These are phyloP conservation scores for Lactarius vividus DNA, from an alignment of 768 basidiomycete genomes.

Conservation along the genomic window DNA sequence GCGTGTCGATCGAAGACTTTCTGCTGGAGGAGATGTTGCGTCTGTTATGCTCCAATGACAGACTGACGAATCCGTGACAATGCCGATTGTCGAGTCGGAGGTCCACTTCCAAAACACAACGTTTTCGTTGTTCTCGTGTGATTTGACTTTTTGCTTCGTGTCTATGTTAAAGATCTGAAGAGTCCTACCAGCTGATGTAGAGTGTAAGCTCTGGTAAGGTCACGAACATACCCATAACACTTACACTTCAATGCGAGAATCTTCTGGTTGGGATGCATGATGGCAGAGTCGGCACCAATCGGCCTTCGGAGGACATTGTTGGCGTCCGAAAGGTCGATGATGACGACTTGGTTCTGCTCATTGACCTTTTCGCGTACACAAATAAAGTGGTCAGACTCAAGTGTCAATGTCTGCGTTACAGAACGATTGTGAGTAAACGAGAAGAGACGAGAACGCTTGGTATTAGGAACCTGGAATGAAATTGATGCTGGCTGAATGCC, in stretches of 20 bases:
- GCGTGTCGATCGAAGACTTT: slow-evolving; percentile 97
- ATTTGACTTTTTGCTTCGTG: slow-evolving; percentile 96
- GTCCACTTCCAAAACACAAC: slow-evolving; percentile 99
- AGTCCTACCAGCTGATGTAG: slow-evolving; percentile 74
- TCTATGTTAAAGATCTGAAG: slow-evolving; percentile 98
- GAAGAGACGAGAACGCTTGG: slow-evolving; percentile 6
- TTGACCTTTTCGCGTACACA: slow-evolving; percentile 95
- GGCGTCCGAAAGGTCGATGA: slow-evolving; percentile 95
- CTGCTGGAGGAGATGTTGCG: slow-evolving; percentile 72
- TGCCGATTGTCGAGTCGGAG: slow-evolving; percentile 83
- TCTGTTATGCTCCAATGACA: slow-evolving; percentile 87
- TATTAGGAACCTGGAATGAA: slow-evolving; percentile 81
- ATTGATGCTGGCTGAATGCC: slow-evolving; percentile 97
- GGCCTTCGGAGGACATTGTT: slow-evolving; percentile 96
- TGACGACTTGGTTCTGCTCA: slow-evolving; percentile 97
- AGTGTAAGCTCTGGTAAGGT: slow-evolving; percentile 7
- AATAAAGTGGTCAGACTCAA: slow-evolving; percentile 98
- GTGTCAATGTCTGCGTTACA: slow-evolving; percentile 69
- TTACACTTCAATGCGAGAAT: slow-evolving; percentile 92
- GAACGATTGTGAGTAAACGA: not conserved
- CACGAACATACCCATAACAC: slow-evolving; percentile 24
- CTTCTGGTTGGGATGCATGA: slow-evolving; percentile 97
- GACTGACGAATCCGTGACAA: slow-evolving; percentile 93
- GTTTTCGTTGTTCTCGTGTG: slow-evolving; percentile 91
- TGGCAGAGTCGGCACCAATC: slow-evolving; percentile 97